Conservation (phyloP, 2,329 filamentous ascomycete genomes). For the Neonectria ditissima region DNA sequence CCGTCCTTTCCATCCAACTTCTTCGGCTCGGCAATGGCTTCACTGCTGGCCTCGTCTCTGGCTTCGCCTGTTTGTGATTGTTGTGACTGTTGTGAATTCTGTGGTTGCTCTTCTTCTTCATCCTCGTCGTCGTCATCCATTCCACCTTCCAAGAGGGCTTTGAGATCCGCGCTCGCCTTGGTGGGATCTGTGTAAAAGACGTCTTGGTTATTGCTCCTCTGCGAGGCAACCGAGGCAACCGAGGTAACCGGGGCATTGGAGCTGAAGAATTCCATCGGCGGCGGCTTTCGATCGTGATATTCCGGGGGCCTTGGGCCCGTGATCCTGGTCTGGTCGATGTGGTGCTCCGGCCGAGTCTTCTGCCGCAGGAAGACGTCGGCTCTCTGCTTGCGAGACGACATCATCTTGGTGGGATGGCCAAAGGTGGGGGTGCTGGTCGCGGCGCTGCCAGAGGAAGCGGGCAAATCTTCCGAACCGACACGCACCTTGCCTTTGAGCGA, state of each 20-base stretch:
- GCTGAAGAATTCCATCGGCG: slow-evolving; percentile 61
- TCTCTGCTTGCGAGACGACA: slow-evolving; percentile 66
- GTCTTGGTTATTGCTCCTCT: slow-evolving; percentile 52
- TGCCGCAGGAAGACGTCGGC: slow-evolving; percentile 67
- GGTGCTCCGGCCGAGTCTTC: slow-evolving; percentile 68
- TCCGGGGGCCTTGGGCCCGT: slow-evolving; percentile 61
- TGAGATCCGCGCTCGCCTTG: slow-evolving; percentile 81
- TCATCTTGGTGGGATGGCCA: slow-evolving; percentile 57
- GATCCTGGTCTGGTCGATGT: slow-evolving; percentile 61
- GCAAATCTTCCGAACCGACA: slow-evolving; percentile 27
- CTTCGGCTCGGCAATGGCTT: slow-evolving; percentile 21
- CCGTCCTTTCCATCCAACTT: slow-evolving; percentile 58
- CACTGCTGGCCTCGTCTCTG: slow-evolving; percentile 32
- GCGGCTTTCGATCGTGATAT: slow-evolving; percentile 60
- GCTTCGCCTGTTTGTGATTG: slow-evolving; percentile 34
- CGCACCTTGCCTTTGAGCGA: slow-evolving; percentile 42
- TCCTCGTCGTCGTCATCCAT: slow-evolving; percentile 79
- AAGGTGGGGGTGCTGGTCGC: slow-evolving; percentile 46
- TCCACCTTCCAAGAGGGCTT: slow-evolving; percentile 83
- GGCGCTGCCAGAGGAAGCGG: slow-evolving; percentile 21
- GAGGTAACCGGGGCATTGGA: slow-evolving; percentile 47
- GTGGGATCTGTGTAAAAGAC: slow-evolving; percentile 75
- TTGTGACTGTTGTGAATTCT: slow-evolving; percentile 14
- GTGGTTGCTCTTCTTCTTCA: slow-evolving; percentile 49
- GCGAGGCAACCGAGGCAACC: slow-evolving; percentile 19